Evolutionary conservation across 139 green algal species (phyloP), one percentile per base, ranked within the genome.

Genomic region (Chlamydomonas schloesseri): DNA sequence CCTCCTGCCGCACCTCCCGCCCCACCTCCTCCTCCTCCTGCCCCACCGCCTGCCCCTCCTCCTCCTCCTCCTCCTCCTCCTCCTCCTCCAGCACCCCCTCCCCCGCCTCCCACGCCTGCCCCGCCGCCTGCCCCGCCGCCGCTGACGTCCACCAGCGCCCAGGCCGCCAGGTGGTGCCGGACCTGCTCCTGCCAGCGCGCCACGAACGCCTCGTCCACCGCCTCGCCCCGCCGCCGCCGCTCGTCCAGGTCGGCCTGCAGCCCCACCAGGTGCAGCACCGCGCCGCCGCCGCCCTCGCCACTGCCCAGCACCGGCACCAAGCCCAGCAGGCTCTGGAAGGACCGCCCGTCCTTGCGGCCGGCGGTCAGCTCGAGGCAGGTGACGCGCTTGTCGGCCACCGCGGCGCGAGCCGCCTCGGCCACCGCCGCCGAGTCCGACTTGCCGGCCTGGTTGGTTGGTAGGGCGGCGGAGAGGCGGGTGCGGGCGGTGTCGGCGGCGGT

Each of bases 241-340:
- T 91, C 88, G 65, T 89, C 83, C 15, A 89, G 46, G 37, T 91
- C 88, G 26, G 60, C 81, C 62, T 87, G 82, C 28, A 87, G 46
- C 29, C 72, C 76, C 64, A 87, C 80, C 21, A 71, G 70, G 36
- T 83, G 78, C 29, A 67, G 50, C 62, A 87, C 36, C 60, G 71
- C 46, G 50, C 14, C 33, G 28, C 92, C 94, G 73, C 90, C 89
- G 58, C 91, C 92, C n/a, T n/a, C n/a, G n/a, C n/a, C n/a, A n/a
- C n/a, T n/a, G 37, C 92, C 92, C 46, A 93, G 87, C 73, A 98
- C 94, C 29, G 97, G 97, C 46, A 93, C 92, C 69, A 99, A 86
- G 36, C 92, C 94, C 58, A 98, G 91, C 69, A 97, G 85, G 90
- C 97, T 97, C 94, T 94, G 96, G 77, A 98, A 98, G 21, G 94